phyloP scores from a whole-genome alignment of 1,139 yeast species.

The Taphrina flavorubra region DNA sequence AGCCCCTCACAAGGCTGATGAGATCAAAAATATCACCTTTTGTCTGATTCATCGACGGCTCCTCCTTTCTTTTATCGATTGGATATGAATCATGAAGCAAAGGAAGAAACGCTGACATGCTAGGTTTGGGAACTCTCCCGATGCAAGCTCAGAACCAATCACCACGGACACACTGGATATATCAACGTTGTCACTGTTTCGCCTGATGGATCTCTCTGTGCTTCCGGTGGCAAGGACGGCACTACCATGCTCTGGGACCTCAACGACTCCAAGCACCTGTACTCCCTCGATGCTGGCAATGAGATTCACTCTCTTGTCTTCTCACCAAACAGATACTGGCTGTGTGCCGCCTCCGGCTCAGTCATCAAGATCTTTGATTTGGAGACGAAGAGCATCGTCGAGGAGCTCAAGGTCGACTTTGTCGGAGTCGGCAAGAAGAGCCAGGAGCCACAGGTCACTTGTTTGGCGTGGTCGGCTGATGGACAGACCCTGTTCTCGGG shows the following conservation, averaged over 20 bases:
- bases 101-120: constrained; percentile 39
- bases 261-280: constrained; percentile 83
- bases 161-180: constrained; percentile 99
- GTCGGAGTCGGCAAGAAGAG: constrained; percentile 82
- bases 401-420: constrained; percentile 98
- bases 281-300: constrained; percentile 94
- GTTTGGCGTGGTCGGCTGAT: constrained; percentile 99
- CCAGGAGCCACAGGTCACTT: constrained; percentile 97
- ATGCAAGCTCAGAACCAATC: constrained; percentile 90
- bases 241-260: constrained; percentile 98
- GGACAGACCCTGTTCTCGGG: constrained; percentile 99
- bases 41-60: constrained; percentile 41
- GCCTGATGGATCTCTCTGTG: constrained; percentile 99
- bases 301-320: constrained; percentile 98
- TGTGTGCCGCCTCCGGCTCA: constrained; percentile 98
- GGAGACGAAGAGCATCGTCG: constrained; percentile 93
- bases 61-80: constrained; percentile 14
- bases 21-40: constrained; percentile 76
- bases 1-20: constrained; percentile 68
- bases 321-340: constrained; percentile 99
- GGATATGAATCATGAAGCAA: not conserved
- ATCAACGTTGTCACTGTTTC: constrained; percentile 96
- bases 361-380: constrained; percentile 99
- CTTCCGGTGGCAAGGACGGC: constrained; percentile 99
- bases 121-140: constrained; percentile 95